Evolutionary conservation across 257 asterid genomes (phyloP).

Genomic region (Przewalskia tangutica): DNA sequence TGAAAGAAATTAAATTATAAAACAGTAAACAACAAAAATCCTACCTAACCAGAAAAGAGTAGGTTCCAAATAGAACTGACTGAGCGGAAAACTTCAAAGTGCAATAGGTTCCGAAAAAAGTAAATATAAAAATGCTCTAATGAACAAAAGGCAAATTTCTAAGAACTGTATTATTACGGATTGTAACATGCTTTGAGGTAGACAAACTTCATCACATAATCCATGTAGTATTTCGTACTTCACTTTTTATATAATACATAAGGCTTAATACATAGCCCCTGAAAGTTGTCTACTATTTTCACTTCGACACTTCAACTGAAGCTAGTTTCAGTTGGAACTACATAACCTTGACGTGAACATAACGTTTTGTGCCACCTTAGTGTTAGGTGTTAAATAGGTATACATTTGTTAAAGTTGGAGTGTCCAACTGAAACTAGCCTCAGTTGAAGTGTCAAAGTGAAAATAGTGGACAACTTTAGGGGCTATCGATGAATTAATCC

Average conservation of each 20-base stretch:
- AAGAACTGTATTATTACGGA: not conserved
- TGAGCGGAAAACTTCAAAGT: not conserved
- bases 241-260: not conserved
- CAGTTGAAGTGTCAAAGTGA: too few relatives aligned
- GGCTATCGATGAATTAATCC: too few relatives aligned
- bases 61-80: not conserved
- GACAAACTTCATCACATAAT: not conserved
- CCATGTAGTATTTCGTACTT: not conserved
- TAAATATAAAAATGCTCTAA: not conserved
- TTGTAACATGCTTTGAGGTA: not conserved
- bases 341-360: too few relatives aligned
- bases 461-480: too few relatives aligned
- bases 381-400: too few relatives aligned
- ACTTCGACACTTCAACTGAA: too few relatives aligned
- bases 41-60: not conserved
- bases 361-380: too few relatives aligned
- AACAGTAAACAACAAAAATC: not conserved
- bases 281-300: too few relatives aligned
- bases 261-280: too few relatives aligned
- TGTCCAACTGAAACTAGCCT: too few relatives aligned
- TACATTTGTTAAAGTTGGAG: too few relatives aligned
- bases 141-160: not conserved
- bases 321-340: too few relatives aligned
- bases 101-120: not conserved
- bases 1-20: conserved; percentile 5